Evolutionary conservation across 805 yeast species (phyloP).

Genomic region (Tetrapisispora pingtungensis): DNA sequence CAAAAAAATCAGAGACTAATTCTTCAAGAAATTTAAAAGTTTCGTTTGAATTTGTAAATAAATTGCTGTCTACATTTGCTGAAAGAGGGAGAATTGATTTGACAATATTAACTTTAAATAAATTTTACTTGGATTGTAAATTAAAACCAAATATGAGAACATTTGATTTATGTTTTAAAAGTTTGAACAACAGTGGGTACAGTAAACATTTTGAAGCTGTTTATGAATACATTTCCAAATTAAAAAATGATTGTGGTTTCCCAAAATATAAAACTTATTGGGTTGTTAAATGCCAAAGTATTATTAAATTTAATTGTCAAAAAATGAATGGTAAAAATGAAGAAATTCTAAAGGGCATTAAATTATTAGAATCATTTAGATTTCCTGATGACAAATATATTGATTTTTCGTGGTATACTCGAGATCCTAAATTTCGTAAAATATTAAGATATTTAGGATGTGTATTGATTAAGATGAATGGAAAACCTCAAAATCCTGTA

Average conservation of each 20-base stretch:
- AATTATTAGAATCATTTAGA: constrained; percentile 1
- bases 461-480: constrained; percentile 7
- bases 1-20: constrained; percentile 4
- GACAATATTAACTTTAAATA: constrained; percentile 26
- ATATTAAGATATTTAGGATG: constrained; percentile 18
- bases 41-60: constrained; percentile 15
- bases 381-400: constrained; percentile 6
- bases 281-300: constrained; percentile 20
- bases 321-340: neutral
- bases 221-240: constrained; percentile 18
- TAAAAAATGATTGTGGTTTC: constrained; percentile 4
- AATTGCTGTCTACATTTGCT: constrained; percentile 26
- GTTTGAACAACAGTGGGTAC: constrained; percentile 28
- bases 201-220: constrained; percentile 19
- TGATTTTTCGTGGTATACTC: constrained; percentile 12
- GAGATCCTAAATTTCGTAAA: constrained; percentile 7
- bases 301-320: constrained; percentile 16
- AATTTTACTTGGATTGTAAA: constrained; percentile 19
- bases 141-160: constrained; percentile 26
- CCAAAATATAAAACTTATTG: constrained; percentile 15
- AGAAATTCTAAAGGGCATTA: neutral
- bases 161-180: constrained; percentile 29
- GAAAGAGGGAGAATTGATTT: constrained; percentile 30
- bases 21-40: constrained; percentile 7
- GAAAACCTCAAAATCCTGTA: constrained; percentile 1